phyloP scores from a whole-genome alignment of 176 grass and related monocot species.

The Aegilops speltoides region DNA sequence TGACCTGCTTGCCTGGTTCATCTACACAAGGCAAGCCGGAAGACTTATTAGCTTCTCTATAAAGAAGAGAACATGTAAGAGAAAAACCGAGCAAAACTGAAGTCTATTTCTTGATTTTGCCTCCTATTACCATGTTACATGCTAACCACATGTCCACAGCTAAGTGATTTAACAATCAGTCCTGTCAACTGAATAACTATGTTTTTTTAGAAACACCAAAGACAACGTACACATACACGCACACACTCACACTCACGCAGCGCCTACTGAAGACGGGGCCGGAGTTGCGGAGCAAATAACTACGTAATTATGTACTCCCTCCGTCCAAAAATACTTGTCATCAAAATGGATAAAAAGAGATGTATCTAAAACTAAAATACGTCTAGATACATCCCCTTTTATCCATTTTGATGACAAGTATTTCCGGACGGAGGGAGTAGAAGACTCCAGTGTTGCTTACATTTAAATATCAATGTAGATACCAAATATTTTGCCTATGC shows the following conservation, averaged over 20 bases:
- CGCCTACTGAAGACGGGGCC: no score
- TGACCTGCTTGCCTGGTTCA: slow-evolving; percentile 96
- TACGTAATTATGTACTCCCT: not conserved
- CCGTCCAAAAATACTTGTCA: no score
- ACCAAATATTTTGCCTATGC: not conserved
- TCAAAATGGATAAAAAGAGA: no score
- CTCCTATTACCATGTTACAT: not conserved
- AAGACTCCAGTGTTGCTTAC: not conserved
- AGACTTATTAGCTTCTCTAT: slow-evolving; percentile 25
- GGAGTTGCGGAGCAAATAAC: not conserved
- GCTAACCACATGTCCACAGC: not conserved
- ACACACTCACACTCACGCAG: no score
- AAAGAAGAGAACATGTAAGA: slow-evolving; percentile 1
- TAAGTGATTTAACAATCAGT: slow-evolving; percentile 14
- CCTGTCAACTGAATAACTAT: slow-evolving; percentile 19
- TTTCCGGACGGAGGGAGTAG: not conserved
- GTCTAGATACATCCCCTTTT: no score
- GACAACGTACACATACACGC: no score
- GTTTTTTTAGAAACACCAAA: no score
- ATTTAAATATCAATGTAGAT: not conserved
- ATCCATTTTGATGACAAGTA: no score
- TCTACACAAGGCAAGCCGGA: slow-evolving; percentile 48
- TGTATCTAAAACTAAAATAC: no score
- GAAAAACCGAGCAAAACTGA: slow-evolving; percentile 2
- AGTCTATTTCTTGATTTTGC: not conserved